These are phyloP conservation scores for Quercus robur DNA, from an alignment of 306 rosid species.

Conservation along the genomic window DNA sequence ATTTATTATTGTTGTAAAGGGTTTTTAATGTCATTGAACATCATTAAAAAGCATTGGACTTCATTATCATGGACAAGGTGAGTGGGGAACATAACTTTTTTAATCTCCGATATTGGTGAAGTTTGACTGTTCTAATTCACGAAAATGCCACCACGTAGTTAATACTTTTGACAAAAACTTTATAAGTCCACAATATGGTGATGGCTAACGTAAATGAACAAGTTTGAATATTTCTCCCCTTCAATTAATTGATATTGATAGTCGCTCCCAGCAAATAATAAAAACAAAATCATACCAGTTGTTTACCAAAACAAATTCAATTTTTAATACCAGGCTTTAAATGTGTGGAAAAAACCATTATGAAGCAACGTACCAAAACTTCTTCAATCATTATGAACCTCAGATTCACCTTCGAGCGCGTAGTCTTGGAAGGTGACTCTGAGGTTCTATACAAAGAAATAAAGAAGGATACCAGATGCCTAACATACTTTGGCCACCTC, in stretches of 20 bases:
- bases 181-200: conserved; percentile 18
- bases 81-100: conserved; percentile 61
- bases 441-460: too few relatives aligned
- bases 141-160: conserved; percentile 22
- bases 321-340: neutral
- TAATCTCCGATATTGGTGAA: conserved; percentile 56
- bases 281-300: too few relatives aligned
- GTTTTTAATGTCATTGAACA: conserved; percentile 12
- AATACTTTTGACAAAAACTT: conserved; percentile 42
- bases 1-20: neutral
- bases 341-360: neutral
- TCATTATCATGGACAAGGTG: conserved; percentile 32
- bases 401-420: too few relatives aligned
- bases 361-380: too few relatives aligned
- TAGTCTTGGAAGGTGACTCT: too few relatives aligned
- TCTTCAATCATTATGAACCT: too few relatives aligned
- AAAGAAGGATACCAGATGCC: too few relatives aligned
- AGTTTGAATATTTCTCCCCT: conserved; percentile 34
- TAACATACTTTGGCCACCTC: too few relatives aligned
- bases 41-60: conserved; percentile 17
- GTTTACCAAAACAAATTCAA: neutral
- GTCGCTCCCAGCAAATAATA: too few relatives aligned
- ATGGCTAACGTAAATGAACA: conserved; percentile 36
- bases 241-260: conserved; percentile 23
- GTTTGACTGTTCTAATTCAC: conserved; percentile 35